Base-by-base conservation (phyloP, 1,284 basidiomycete species). In the Naganishia sp. region DNA sequence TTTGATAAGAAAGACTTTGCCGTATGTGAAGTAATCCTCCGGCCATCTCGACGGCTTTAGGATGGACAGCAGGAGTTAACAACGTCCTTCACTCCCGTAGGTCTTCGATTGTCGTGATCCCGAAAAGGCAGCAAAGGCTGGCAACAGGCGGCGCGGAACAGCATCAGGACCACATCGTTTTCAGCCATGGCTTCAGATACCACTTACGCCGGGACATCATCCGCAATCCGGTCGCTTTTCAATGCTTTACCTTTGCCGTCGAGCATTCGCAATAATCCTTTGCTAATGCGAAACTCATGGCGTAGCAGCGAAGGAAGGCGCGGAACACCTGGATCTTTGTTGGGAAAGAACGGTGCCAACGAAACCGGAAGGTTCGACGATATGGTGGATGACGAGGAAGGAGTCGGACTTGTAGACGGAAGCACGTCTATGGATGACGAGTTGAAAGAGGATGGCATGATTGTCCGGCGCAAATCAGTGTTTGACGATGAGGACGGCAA, bases 311-410 rank as follows among this genome's bases (percentile, higher is more conserved):
- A n/a, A 18, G 57, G 57, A 9, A 21, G 49, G 6, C 59, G 25
- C 45, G 59, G 59, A 21, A 61, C 59, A 16, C 49, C 48, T 21
- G 46, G 59, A 15, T 52, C 59, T 11, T 42, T 25, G 16, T 43
- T 61, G 21, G 36, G 36, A 18, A 61, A 61, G 39, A 39, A 48
- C 15, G 36, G 39, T 18, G 48, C 48, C 11, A 5, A 52, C 48
- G 59, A 61, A 16, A 61, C 59, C n/a, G 59, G 59, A 43, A 42
- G 59, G 50, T 61, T 61, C 15, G 48, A 52, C 33, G 48, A 61
- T 61, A 15, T 61, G 33, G 59, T 50, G 28, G 61, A 64, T 36
- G 52, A 64, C 42, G 61, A 64, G 43, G 61, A 64, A 36, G 53
- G 52, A 1, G 42, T 55, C 15, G 53, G 61, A 10, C 28, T 64